Conservation (phyloP, 495 filamentous ascomycete genomes). For the Amphirosellinia nigrospora region DNA sequence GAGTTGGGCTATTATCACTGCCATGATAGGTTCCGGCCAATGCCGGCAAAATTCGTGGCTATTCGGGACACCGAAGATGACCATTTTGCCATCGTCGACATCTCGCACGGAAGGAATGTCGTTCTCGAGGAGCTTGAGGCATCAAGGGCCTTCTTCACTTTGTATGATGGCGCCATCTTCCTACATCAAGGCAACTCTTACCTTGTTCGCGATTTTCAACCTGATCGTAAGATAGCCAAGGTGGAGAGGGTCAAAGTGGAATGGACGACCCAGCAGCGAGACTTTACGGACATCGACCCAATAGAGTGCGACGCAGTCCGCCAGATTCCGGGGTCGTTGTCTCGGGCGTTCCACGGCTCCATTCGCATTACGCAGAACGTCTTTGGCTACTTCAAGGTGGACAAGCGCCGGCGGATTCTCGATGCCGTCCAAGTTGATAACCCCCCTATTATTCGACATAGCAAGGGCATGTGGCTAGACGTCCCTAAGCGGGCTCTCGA, state of each 20-base stretch:
- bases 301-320: constrained; percentile 83
- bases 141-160: constrained; percentile 90
- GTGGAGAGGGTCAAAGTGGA: constrained; percentile 84
- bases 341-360: constrained; percentile 78
- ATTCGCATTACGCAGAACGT: constrained; percentile 85
- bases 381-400: constrained; percentile 96
- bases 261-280: constrained; percentile 92
- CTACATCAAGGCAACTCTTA: constrained; percentile 93
- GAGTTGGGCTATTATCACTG: constrained; percentile 85
- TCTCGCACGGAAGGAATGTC: constrained; percentile 77
- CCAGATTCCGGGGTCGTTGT: constrained; percentile 54
- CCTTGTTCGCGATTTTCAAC: constrained; percentile 86
- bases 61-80: constrained; percentile 93
- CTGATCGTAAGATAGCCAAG: constrained; percentile 73
- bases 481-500: constrained; percentile 79
- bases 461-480: constrained; percentile 97
- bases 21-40: constrained; percentile 84
- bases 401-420: constrained; percentile 79
- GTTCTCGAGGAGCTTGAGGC: constrained; percentile 97
- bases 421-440: constrained; percentile 94
- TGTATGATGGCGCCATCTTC: constrained; percentile 98
- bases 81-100: constrained; percentile 93
- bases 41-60: constrained; percentile 79
- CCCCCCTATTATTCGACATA: constrained; percentile 81
- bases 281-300: constrained; percentile 95